Evolutionary conservation across 2,329 filamentous ascomycete genomes (phyloP), one percentile per base, ranked within the genome.

Genomic region (Polytolypa hystricis): DNA sequence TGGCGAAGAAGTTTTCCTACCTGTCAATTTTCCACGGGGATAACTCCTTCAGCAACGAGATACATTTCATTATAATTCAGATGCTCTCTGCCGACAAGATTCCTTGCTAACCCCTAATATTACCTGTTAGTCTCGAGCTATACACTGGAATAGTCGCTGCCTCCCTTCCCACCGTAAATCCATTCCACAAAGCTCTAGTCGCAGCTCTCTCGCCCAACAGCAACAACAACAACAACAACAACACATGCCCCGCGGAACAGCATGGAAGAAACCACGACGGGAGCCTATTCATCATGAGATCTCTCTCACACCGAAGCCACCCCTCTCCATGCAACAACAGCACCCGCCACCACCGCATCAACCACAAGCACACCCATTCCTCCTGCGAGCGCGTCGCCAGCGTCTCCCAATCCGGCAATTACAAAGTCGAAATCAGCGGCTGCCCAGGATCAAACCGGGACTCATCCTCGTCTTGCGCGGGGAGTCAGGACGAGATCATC

Each of bases 111-210:
- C 4, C 3, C 12, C 41, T 27, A 15, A 35, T n/a, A 20, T 15
- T 44, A 7, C 12, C 6, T 11, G 5, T 17, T 16, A 66, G 61
- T 14, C 50, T 65, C 37, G 61, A 66, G 44, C 50, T 63, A 33
- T 59, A 60, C 33, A 45, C 64, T 8, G 59, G 59, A 8, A 61
- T 65, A 26, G 52, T 62, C 17, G 61, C 61, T 2, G 57, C 55
- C 25, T 64, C 59, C 27, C 52, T 62, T 6, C 60, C 62, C 5
- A 54, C 58, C 2, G 47, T 66, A 14, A 60, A 59, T 30, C 60
- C 61, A 1, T 48, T 63, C 5, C 51, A 62, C 14, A 47, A 47
- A 40, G 32, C 31, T 5, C 10, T 50, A 28, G 26, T 47, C 15
- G 36, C 18, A 4, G 25, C n/a, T 35, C 21, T 28, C 30, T 30